Evolutionary conservation across 2,329 filamentous ascomycete species (phyloP).

Genomic region (Tolypocladium capitatum): DNA sequence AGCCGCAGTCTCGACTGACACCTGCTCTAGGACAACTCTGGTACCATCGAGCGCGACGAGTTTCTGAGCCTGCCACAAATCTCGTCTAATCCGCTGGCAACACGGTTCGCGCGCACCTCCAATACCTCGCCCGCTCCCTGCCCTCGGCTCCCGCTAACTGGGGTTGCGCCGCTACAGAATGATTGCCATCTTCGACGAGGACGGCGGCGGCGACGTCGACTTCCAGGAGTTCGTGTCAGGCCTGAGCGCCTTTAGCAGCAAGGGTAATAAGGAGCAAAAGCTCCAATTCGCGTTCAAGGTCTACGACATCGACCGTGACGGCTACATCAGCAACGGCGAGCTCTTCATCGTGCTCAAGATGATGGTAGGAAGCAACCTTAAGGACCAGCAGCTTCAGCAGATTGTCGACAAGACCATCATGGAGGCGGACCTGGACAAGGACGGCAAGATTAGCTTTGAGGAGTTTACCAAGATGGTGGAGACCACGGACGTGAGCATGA

Average conservation of each 20-base stretch:
- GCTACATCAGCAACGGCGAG: conserved; percentile 97
- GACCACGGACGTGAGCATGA: conserved; percentile 71
- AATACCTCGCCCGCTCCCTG: neutral
- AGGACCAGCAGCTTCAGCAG: conserved; percentile 97
- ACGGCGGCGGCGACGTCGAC: conserved; percentile 93
- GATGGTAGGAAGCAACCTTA: conserved; percentile 99
- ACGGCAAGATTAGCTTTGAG: conserved; percentile 98
- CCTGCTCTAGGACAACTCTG: conserved; percentile 69
- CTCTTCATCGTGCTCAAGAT: conserved; percentile 99
- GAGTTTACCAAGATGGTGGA: conserved; percentile 99
- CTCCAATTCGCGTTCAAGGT: conserved; percentile 96
- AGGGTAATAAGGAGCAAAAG: conserved; percentile 99
- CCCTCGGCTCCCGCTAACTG: neutral
- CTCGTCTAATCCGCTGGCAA: conserved; percentile 92
- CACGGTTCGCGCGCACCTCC: conserved; percentile 45
- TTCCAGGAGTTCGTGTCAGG: conserved; percentile 98
- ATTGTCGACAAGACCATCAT: conserved; percentile 99
- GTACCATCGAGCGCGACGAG: conserved; percentile 96
- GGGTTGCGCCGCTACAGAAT: conserved; percentile 43
- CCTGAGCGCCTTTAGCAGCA: conserved; percentile 88
- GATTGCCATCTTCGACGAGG: conserved; percentile 99
- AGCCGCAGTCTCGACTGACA: conserved; percentile 1
- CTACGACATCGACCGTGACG: conserved; percentile 97
- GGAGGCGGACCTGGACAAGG: conserved; percentile 91
- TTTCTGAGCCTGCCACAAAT: conserved; percentile 96